A percentile compares a stretch with the other conserved stretches of the same genome.
phyloP scores from a whole-genome alignment of 169 alveolate species.

The Babesia bigemina region DNA sequence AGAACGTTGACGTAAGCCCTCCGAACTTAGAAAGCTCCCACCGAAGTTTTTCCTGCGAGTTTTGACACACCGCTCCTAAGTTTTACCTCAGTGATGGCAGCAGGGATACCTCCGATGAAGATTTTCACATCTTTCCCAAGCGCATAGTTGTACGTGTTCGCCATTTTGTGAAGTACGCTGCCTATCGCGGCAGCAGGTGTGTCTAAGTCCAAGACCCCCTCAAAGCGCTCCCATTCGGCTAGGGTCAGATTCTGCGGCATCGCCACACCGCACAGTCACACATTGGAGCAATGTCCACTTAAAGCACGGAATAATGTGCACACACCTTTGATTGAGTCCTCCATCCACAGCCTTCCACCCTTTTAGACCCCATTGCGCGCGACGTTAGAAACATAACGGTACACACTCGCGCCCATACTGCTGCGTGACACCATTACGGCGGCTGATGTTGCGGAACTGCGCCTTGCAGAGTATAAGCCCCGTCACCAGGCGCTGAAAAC shows the following conservation, averaged over 20 bases:
- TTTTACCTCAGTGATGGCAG: slow-evolving; percentile 69
- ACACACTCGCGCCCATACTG: slow-evolving; percentile 5
- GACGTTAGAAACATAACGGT: background rate
- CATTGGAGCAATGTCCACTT: too few species aligned
- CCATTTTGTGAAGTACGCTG: slow-evolving; percentile 7
- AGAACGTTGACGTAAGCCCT: slow-evolving; percentile 64
- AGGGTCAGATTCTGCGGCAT: too few species aligned
- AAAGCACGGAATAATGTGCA: too few species aligned
- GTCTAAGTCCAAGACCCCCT: too few species aligned
- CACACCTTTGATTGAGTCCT: background rate
- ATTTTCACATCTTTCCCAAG: slow-evolving; percentile 59
- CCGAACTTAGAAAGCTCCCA: slow-evolving; percentile 73
- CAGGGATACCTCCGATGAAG: slow-evolving; percentile 75
- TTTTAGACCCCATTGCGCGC: slow-evolving; percentile 16
- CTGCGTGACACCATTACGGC: background rate
- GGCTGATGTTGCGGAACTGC: too few species aligned
- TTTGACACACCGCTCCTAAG: background rate
- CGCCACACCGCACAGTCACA: too few species aligned
- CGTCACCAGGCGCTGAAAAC: too few species aligned
- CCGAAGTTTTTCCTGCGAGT: slow-evolving; percentile 62
- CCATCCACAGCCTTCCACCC: background rate
- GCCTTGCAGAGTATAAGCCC: too few species aligned
- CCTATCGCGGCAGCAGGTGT: background rate
- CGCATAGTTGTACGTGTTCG: slow-evolving; percentile 15
- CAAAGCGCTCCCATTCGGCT: too few species aligned